These are phyloP conservation scores for Suillus variegatus DNA, from an alignment of 768 basidiomycete species.

Conservation along the genomic window DNA sequence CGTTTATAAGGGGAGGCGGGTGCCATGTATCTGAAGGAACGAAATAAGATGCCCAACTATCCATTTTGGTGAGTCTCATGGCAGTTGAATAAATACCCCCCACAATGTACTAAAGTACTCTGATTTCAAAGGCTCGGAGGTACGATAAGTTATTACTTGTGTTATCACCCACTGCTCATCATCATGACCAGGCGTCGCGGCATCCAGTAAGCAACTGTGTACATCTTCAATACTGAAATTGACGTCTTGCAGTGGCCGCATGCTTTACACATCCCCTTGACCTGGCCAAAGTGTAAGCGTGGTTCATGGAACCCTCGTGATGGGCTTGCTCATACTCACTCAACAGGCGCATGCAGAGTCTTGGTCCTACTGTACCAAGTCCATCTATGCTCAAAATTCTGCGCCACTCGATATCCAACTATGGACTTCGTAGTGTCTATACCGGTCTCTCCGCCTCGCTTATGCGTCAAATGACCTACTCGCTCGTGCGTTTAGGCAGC, in stretches of 20 bases:
- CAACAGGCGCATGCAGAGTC: conserved; percentile 79
- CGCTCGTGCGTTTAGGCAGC: conserved; percentile 78
- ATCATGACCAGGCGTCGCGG: conserved; percentile 51
- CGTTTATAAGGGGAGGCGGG: conserved; percentile 20
- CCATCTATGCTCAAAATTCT: conserved; percentile 70
- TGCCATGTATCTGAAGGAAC: conserved; percentile 11
- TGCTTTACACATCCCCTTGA: conserved; percentile 83
- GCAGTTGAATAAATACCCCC: background rate
- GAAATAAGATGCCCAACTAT: conserved; percentile 26
- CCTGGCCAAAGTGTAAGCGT: conserved; percentile 77
- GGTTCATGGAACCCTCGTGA: background rate
- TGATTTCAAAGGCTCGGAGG: conserved; percentile 58
- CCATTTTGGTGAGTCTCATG: conserved; percentile 33
- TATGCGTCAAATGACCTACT: conserved; percentile 90
- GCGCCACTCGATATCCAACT: conserved; percentile 60
- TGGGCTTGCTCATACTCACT: conserved; percentile 3
- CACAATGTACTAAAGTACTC: conserved; percentile 2
- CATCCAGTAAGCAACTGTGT: conserved; percentile 52
- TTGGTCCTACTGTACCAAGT: conserved; percentile 48
- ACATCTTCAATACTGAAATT: background rate
- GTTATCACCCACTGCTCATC: conserved; percentile 12
- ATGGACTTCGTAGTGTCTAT: conserved; percentile 75
- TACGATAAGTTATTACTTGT: conserved; percentile 24
- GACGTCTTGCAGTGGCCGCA: conserved; percentile 62
- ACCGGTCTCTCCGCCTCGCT: conserved; percentile 82